Evolutionary conservation across 1,284 basidiomycete species (phyloP).

Genomic region (Ganoderma resinaceum): DNA sequence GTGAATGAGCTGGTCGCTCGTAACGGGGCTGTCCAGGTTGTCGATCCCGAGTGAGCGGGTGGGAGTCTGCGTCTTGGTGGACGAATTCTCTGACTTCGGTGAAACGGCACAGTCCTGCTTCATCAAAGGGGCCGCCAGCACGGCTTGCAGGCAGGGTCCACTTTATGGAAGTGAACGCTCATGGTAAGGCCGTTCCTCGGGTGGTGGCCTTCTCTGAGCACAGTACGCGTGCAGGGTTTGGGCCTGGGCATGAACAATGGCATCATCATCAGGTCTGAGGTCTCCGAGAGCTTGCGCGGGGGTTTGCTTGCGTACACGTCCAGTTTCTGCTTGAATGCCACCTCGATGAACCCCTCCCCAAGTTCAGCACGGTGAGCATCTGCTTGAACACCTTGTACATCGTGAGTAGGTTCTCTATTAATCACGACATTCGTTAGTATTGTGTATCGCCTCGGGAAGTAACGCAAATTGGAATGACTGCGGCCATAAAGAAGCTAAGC

Average conservation of each 20-base stretch:
- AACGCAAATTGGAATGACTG: neutral
- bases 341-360: conserved; percentile 35
- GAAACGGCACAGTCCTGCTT: conserved; percentile 75
- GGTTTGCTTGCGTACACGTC: conserved; percentile 34
- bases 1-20: conserved; percentile 92
- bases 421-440: neutral
- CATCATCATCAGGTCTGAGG: conserved; percentile 29
- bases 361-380: conserved; percentile 37
- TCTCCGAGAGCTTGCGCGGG: conserved; percentile 29
- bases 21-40: conserved; percentile 92
- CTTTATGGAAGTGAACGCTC: conserved; percentile 74
- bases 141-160: conserved; percentile 61
- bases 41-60: conserved; percentile 98
- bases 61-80: conserved; percentile 85
- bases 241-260: conserved; percentile 36
- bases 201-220: conserved; percentile 58
- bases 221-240: conserved; percentile 62
- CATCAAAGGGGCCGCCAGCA: conserved; percentile 64
- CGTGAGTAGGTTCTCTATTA: conserved; percentile 31
- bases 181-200: conserved; percentile 58
- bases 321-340: conserved; percentile 38
- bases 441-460: neutral
- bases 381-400: conserved; percentile 29
- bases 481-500: neutral
- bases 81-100: conserved; percentile 74